Percentiles rank a stretch among this genome's conserved stretches.
These are phyloP conservation scores for Ceratonia siliqua DNA, from an alignment of 306 rosid genomes.

Conservation along the genomic window DNA sequence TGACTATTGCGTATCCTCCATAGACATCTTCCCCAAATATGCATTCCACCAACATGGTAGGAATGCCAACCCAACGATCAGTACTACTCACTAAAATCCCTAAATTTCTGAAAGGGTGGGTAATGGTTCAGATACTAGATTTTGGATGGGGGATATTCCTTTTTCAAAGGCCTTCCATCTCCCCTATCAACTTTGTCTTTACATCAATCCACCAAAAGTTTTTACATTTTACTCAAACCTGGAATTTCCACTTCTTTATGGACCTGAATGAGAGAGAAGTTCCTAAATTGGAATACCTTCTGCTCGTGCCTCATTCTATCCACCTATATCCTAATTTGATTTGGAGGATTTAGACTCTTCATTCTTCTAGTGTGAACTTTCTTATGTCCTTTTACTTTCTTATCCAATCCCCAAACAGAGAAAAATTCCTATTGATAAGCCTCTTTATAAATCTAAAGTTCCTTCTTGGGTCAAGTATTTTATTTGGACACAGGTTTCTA, in stretches of 20 bases:
- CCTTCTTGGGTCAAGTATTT: no score
- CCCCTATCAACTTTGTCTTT: not conserved
- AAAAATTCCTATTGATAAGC: no score
- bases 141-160: not conserved
- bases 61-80: not conserved
- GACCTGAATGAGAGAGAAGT: not conserved
- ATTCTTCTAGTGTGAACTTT: not conserved
- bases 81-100: not conserved
- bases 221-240: not conserved
- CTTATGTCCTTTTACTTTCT: not conserved
- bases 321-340: not conserved
- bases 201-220: not conserved
- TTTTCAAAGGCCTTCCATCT: not conserved
- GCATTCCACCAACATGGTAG: not conserved
- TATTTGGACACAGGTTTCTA: no score
- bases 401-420: not conserved
- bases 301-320: not conserved
- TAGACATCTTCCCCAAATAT: no score
- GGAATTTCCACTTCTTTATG: not conserved
- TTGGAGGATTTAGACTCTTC: not conserved
- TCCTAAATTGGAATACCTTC: not conserved
- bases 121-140: no score
- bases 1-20: no score
- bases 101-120: not conserved
- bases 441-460: no score